Percentiles rank a stretch among this genome's conserved stretches.
Evolutionary conservation across 306 rosid species (phyloP).

Genomic region (Cucumis sativus): DNA sequence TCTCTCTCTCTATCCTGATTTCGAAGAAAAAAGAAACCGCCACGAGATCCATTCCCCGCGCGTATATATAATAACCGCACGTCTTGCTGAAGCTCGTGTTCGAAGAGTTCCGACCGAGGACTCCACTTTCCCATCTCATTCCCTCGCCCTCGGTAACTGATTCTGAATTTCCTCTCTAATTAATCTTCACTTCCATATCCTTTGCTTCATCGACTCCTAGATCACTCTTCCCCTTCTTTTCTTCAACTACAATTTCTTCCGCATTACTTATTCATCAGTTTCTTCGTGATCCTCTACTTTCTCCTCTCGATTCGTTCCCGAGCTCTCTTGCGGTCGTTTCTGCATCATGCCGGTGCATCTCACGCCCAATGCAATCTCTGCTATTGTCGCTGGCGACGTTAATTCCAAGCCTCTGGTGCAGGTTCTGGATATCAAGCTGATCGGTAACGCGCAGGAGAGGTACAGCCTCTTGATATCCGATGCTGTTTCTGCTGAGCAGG

Average conservation of each 20-base stretch:
- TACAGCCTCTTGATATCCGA: conserved; percentile 72
- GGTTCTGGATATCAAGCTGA: conserved; percentile 45
- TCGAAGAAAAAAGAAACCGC: not conserved
- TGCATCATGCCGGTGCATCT: conserved; percentile 63
- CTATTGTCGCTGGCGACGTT: conserved; percentile 52
- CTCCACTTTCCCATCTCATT: not conserved
- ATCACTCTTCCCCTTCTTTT: not conserved
- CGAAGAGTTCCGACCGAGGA: not conserved
- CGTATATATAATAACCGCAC: not conserved
- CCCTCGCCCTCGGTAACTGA: not conserved
- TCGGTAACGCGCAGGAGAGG: conserved; percentile 48
- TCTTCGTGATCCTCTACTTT: not conserved
- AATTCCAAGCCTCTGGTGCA: conserved; percentile 77
- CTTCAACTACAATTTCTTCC: not conserved
- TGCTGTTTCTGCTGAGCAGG: conserved; percentile 44
- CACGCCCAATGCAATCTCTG: conserved; percentile 63
- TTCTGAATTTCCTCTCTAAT: not conserved
- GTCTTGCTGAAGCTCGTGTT: not conserved
- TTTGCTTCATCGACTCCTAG: not conserved
- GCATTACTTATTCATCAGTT: not conserved
- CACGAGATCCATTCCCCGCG: not conserved
- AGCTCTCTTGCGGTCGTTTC: conserved; percentile 5
- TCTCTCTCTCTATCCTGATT: no score
- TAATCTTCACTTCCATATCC: not conserved
- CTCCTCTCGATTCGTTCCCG: not conserved